These are phyloP conservation scores for Aspergillus carlsbadensis DNA, from an alignment of 495 filamentous ascomycete genomes.

Conservation along the genomic window DNA sequence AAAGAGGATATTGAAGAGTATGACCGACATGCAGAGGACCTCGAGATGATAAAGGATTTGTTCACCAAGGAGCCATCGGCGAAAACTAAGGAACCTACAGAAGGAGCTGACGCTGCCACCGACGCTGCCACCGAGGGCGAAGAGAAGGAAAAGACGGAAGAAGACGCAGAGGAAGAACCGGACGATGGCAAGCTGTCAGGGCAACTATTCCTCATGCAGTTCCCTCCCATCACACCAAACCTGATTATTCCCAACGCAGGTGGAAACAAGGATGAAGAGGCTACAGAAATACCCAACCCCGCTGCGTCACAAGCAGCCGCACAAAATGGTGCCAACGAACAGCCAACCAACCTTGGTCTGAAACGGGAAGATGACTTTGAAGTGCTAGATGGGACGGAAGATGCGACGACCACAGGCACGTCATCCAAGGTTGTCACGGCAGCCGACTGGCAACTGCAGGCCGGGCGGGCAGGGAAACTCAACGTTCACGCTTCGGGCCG, in stretches of 20 bases:
- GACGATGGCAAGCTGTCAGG: conserved; percentile 35
- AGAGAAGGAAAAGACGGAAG: conserved; percentile 15
- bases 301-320: not conserved
- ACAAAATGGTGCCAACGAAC: conserved; percentile 6
- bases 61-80: conserved; percentile 25
- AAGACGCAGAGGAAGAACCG: conserved; percentile 29
- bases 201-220: conserved; percentile 53
- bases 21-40: conserved; percentile 42
- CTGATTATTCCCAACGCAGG: conserved; percentile 34
- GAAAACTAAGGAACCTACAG: conserved; percentile 13
- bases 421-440: conserved; percentile 37
- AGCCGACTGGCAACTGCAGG: conserved; percentile 44
- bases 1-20: conserved; percentile 49
- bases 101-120: conserved; percentile 16
- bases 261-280: conserved; percentile 15
- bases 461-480: conserved; percentile 55
- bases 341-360: conserved; percentile 19
- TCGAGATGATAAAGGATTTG: conserved; percentile 38
- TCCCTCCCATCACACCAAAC: conserved; percentile 54
- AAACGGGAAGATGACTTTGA: conserved; percentile 37
- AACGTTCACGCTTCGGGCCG: conserved; percentile 52
- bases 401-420: conserved; percentile 11
- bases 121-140: conserved; percentile 12
- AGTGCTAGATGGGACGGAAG: conserved; percentile 28
- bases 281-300: conserved; percentile 7